phyloP scores from a whole-genome alignment of 176 grass and related monocot genomes.

The Bromus sterilis region DNA sequence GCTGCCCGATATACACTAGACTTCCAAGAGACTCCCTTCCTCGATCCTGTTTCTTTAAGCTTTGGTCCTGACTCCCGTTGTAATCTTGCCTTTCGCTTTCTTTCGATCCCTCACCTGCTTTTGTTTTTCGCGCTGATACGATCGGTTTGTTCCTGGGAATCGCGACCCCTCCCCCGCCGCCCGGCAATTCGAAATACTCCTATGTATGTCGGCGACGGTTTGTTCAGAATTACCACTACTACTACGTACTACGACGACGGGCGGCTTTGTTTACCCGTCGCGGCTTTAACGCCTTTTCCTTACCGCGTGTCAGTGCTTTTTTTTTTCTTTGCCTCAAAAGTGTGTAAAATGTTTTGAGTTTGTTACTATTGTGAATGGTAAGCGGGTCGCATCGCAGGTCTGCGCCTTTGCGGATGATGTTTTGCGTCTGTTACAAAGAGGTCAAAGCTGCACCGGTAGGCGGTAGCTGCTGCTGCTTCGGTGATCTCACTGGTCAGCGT shows the following conservation, averaged over 20 bases:
- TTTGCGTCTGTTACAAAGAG: constrained; percentile 11
- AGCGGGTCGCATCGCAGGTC: not conserved
- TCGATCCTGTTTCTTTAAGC: constrained; percentile 10
- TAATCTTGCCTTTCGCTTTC: not conserved
- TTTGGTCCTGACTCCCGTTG: not conserved
- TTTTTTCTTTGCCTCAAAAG: constrained; percentile 1
- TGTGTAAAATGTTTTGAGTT: not conserved
- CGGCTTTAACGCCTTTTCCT: not conserved
- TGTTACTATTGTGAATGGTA: not conserved
- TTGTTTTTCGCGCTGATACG: constrained; percentile 38
- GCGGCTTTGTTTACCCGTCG: not conserved
- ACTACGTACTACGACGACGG: no score
- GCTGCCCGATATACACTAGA: not conserved
- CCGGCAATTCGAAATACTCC: constrained; percentile 24
- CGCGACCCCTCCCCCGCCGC: not conserved
- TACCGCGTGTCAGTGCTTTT: not conserved
- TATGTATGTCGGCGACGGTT: not conserved
- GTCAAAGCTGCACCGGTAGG: constrained; percentile 23
- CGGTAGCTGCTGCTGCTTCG: not conserved
- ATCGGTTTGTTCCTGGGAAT: constrained; percentile 47
- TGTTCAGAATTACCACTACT: not conserved
- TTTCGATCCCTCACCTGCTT: constrained; percentile 8
- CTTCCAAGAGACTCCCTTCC: not conserved
- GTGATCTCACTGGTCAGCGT: constrained; percentile 31
- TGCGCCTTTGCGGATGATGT: not conserved